Evolutionary conservation across 768 basidiomycete species (phyloP), one percentile per base, ranked within the genome.

Genomic region (Lactarius sp.): DNA sequence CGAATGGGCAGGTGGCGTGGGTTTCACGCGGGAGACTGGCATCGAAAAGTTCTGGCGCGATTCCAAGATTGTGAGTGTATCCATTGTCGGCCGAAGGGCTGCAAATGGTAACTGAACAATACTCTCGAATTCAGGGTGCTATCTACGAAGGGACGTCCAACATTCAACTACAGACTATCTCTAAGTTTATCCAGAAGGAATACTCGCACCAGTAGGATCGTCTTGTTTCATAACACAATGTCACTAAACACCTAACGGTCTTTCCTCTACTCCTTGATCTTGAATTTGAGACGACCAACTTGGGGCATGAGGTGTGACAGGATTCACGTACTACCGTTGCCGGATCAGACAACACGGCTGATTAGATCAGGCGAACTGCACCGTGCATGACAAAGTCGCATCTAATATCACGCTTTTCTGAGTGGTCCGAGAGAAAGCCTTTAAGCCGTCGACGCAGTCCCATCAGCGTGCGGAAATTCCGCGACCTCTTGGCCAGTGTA

Each of bases 91-190:
- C 37, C 22, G 20, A n/a, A 18, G 47, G 46, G 47, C 7, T 49
- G 33, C n/a, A 7, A 4, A 6, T 14, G 37, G 22, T 33, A 1
- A 44, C 51, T 60, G 41, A 60, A 47, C 10, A 36, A 39, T 14
- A 22, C 6, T 37, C 14, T 18, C 12, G 52, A 20, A 14, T 12
- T 39, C 62, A 93, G 90, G 91, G 92, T 33, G 90, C 91, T 2
- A 93, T 94, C 57, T 94, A 94, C 69, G 92, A 94, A 71, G 94
- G 96, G 44, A 98, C 96, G 50, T 93, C 90, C n/a, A 99, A 98
- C 73, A 98, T 99, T 62, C 97, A 98, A 74, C 78, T 98, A 39
- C 88, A 95, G 75, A 99, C 97, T 0, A 97, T 99, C 70, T 92
- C 94, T 5, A 96, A 89, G 76, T 85, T 89, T 66, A 83, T 96